Conservation (phyloP, 2,329 filamentous ascomycete species). For the Westerdykella aurantiaca region DNA sequence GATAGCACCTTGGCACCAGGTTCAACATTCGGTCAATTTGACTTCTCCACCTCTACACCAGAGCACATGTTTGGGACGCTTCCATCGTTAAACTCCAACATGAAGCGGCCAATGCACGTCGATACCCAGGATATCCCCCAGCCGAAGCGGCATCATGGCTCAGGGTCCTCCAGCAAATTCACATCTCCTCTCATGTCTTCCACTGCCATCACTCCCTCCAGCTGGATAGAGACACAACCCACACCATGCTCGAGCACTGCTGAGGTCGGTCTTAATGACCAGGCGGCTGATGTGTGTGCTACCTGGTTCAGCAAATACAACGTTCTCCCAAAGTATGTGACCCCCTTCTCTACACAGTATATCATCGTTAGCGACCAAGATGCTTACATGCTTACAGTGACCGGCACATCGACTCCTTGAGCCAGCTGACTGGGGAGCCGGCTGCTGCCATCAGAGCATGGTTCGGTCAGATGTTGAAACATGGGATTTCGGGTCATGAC, state of each 20-base stretch:
- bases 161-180: conserved; percentile 1
- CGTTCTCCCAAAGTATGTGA: conserved; percentile 24
- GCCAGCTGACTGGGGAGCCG: conserved; percentile 33
- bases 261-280: conserved; percentile 28
- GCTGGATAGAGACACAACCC: conserved; percentile 2
- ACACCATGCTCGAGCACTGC: conserved; percentile 15
- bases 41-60: conserved; percentile 23
- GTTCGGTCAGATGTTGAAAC: conserved; percentile 34
- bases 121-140: conserved; percentile 29
- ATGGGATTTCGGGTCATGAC: conserved; percentile 32
- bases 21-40: conserved; percentile 22
- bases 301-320: conserved; percentile 37
- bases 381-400: conserved; percentile 17
- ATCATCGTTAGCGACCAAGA: background rate
- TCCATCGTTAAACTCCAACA: conserved; percentile 8
- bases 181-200: conserved; percentile 18
- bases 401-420: conserved; percentile 31
- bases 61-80: conserved; percentile 22
- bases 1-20: conserved; percentile 29
- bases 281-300: conserved; percentile 34
- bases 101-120: conserved; percentile 28
- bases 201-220: conserved; percentile 12
- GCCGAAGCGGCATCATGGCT: conserved; percentile 27
- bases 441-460: conserved; percentile 29
- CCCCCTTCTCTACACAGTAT: background rate